Base-by-base conservation (phyloP, 352 stramenopile genomes). In the Pythium phragmiticola region DNA sequence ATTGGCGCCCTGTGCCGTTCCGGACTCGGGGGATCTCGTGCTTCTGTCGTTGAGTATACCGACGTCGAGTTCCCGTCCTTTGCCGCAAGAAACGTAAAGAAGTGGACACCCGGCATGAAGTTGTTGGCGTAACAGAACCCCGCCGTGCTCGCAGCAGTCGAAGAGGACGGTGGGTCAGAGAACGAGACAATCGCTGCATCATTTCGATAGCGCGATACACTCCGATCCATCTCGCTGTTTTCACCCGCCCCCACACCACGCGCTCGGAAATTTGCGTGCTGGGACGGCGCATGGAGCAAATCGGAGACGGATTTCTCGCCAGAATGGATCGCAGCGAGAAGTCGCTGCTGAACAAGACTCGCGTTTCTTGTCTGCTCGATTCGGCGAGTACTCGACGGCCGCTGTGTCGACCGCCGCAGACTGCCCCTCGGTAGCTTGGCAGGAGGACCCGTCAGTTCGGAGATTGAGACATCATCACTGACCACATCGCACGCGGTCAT, bases 71-170 rank as follows among this genome's bases (percentile, higher is more conserved):
- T 58, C 4, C 49, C 28, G n/a, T 84, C 80, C 73, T 84, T 88
- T 8, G 65, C 59, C 0, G 81, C 84, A n/a, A 92, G 68, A 45
- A 92, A 88, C 0, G 84, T 87, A 57, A 88, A 92, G 49, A 92
- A 92, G 53, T 92, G 81, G 19, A 87, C 73, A 16, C 83, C 84
- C n/a, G 81, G 84, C 72, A 92, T 85, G 52, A 92, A 87, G 60
- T 77, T 88, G 21, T 59, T 58, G 17, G 81, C 60, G 63, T 92
- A 92, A 13, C 63, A 63, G 39, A 92, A 90, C 5, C 37, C 55
- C n/a, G 23, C 26, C 12, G 42, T 47, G 3, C 55, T 5, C 12
- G 63, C 16, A 19, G 52, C 55, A 16, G 56, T 39, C 3, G 64
- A 45, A 2, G 46, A 52, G 5, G 70, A 81, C 14, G 69, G 48